Evolutionary conservation across 164 flowering plant genomes (phyloP), one percentile per base, ranked within the genome.

Genomic region (Umbilicus rupestris): DNA sequence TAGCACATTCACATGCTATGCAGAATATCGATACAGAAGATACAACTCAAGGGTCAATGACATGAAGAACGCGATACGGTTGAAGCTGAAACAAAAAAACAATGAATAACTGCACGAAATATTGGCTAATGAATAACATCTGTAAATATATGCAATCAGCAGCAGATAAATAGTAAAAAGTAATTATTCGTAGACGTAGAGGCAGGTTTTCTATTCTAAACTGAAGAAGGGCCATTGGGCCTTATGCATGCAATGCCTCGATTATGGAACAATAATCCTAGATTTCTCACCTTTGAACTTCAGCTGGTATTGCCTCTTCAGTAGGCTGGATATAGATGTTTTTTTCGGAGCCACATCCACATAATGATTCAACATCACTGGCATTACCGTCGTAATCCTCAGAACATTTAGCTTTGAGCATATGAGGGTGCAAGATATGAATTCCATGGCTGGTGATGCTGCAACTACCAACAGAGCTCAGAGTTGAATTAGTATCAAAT

Each of bases 381-480:
- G 28, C 33, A 28, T 55, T 28, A 14, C 33, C 33, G 7, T 55
- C 7, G 31, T 14, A 28, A 28, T 55, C 33, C 19, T 55, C 19
- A 28, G 35, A 55, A 6, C 33, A 12, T 55, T 55, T 28, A 26
- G 60, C 33, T 55, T 5, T 55, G 15, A 2, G 60, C 11, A 7
- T 55, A 28, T 28, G 60, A 28, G 11, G 22, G 33, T 28, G 33
- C 33, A 28, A 15, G 33, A 11, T 30, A 55, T 12, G 60, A 29
- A 3, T 55, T 30, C 60, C 60, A 26, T 28, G 4, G 60, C 33
- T 28, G 11, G 33, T 55, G 29, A 55, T 11, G 60, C 60, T 28
- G 60, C 60, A 55, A 55, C 60, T 55, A 55, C 33, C 60, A 26
- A 55, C 33, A 55, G 60, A 55, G 60, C 35, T 55, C 60, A 28